phyloP scores from a whole-genome alignment of 192 early-diverging fungal genomes.

The Haplosporangium gracile region DNA sequence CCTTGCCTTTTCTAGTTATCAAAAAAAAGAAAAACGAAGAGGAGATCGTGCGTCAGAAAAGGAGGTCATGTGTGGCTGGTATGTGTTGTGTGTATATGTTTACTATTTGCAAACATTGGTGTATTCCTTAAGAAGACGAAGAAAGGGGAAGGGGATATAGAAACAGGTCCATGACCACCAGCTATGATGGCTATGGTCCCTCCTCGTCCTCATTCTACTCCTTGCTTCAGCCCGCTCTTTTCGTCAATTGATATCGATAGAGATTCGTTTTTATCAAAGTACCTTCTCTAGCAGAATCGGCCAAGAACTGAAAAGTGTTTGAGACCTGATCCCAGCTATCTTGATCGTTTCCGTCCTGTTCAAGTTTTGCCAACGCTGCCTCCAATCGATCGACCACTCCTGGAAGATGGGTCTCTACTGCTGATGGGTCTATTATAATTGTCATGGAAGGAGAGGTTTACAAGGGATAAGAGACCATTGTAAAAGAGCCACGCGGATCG shows the following conservation, averaged over 20 bases:
- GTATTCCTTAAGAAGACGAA: not conserved
- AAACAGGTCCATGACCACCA: not conserved
- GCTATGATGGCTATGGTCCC: not conserved
- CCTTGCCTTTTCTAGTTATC: conserved; percentile 50
- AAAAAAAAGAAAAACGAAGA: not conserved
- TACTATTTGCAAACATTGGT: not conserved
- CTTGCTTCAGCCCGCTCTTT: not conserved
- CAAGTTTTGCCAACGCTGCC: conserved; percentile 21
- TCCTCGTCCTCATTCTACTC: not conserved
- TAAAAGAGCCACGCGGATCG: not conserved
- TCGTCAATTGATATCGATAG: not conserved
- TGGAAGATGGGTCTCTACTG: conserved; percentile 23
- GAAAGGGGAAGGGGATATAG: not conserved
- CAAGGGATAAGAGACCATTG: not conserved
- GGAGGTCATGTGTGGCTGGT: no score
- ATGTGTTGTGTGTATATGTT: not conserved
- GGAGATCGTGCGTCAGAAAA: no score
- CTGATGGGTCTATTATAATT: not conserved
- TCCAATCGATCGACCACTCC: conserved; percentile 24
- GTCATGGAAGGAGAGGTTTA: not conserved
- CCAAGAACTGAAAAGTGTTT: conserved; percentile 47
- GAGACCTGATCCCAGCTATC: conserved; percentile 46
- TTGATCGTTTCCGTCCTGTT: conserved; percentile 7
- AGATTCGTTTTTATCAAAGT: not conserved
- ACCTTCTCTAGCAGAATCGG: conserved; percentile 57